phyloP scores from a whole-genome alignment of 768 basidiomycete genomes.

The Pulveroboletus sp. region DNA sequence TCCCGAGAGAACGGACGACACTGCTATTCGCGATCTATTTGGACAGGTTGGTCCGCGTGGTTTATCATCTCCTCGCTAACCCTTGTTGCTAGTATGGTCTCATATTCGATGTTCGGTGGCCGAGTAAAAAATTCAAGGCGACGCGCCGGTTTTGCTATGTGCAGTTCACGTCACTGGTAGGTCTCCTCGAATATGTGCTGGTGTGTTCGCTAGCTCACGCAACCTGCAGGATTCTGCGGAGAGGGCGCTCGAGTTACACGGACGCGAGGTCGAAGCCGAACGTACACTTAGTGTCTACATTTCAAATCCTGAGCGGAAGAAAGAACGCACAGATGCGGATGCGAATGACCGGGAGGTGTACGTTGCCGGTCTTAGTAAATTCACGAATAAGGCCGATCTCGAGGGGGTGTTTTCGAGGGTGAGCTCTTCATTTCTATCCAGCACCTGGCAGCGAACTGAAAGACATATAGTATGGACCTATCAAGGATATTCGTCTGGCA shows the following conservation, averaged over 20 bases:
- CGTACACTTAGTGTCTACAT: constrained; percentile 73
- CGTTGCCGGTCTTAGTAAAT: constrained; percentile 81
- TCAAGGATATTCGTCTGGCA: constrained; percentile 82
- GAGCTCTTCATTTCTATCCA: constrained; percentile 22
- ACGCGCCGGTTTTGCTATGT: constrained; percentile 93
- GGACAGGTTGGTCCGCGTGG: constrained; percentile 51
- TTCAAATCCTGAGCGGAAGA: constrained; percentile 87
- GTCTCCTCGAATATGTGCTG: constrained; percentile 25
- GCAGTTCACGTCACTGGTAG: constrained; percentile 82
- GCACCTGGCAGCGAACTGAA: constrained; percentile 4
- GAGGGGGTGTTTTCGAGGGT: constrained; percentile 77
- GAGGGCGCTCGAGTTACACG: constrained; percentile 76
- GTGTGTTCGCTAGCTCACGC: not conserved
- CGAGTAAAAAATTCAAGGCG: constrained; percentile 93
- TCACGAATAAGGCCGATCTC: constrained; percentile 74
- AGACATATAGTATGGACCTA: constrained; percentile 62
- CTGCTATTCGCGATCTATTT: constrained; percentile 71
- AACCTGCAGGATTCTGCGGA: constrained; percentile 59
- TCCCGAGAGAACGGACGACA: constrained; percentile 80
- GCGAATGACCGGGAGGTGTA: constrained; percentile 85
- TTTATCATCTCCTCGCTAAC: not conserved
- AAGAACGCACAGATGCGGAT: constrained; percentile 85
- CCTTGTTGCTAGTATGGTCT: constrained; percentile 66
- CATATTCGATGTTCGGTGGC: constrained; percentile 96
- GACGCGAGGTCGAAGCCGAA: constrained; percentile 68